Conservation (phyloP, 1,284 basidiomycete genomes). For the Moniliophthora roreri region DNA sequence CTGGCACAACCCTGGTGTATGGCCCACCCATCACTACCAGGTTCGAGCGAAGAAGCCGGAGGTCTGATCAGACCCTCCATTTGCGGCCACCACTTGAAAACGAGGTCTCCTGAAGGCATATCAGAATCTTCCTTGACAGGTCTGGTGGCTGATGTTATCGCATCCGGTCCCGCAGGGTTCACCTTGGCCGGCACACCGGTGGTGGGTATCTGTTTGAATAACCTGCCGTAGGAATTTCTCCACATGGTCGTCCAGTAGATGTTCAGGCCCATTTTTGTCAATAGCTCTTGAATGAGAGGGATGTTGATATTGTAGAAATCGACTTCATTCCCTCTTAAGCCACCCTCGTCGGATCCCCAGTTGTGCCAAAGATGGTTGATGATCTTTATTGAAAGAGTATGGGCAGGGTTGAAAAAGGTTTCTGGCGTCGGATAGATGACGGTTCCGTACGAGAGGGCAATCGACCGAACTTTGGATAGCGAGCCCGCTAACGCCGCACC, state of each 20-base stretch:
- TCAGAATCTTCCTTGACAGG: slow-evolving; percentile 15
- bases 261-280: slow-evolving; percentile 53
- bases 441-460: slow-evolving; percentile 85
- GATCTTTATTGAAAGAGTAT: slow-evolving; percentile 66
- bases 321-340: slow-evolving; percentile 61
- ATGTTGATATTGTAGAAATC: slow-evolving; percentile 85
- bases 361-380: slow-evolving; percentile 74
- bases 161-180: slow-evolving; percentile 45
- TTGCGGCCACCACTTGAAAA: slow-evolving; percentile 83
- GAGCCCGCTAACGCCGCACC: slow-evolving; percentile 70
- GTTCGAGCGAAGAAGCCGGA: slow-evolving; percentile 53
- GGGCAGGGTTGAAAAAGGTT: slow-evolving; percentile 64
- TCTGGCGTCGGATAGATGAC: slow-evolving; percentile 70
- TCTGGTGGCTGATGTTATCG: slow-evolving; percentile 21
- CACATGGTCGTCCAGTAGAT: slow-evolving; percentile 78
- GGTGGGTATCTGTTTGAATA: slow-evolving; percentile 58
- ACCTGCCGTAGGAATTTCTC: slow-evolving; percentile 72
- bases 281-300: slow-evolving; percentile 66
- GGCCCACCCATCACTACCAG: slow-evolving; percentile 83
- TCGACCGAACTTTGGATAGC: slow-evolving; percentile 67
- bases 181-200: slow-evolving; percentile 18
- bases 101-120: slow-evolving; percentile 41
- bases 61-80: slow-evolving; percentile 72
- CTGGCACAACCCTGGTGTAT: slow-evolving; percentile 66
- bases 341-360: slow-evolving; percentile 72